Conservation (phyloP, 1,284 basidiomycete genomes). For the Heterobasidion occidentale region DNA sequence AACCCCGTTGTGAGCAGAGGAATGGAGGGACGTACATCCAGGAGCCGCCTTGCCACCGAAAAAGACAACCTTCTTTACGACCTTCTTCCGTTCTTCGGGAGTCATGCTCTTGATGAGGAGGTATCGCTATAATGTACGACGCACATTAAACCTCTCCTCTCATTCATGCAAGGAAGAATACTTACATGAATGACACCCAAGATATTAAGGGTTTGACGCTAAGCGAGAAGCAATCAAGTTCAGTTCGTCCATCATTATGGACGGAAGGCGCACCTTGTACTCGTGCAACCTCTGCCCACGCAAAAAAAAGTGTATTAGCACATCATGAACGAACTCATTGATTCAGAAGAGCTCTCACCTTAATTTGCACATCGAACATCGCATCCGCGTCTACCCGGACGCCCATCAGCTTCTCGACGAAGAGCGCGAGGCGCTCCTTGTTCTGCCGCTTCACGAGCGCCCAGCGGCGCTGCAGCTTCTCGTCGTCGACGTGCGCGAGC, state of each 20-base stretch:
- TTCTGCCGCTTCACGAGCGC: slow-evolving; percentile 79
- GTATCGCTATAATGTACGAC: slow-evolving; percentile 53
- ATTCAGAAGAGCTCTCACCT: slow-evolving; percentile 36
- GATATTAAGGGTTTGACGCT: slow-evolving; percentile 83
- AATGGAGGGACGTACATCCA: slow-evolving; percentile 45
- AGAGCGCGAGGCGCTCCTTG: slow-evolving; percentile 76
- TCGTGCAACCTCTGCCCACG: slow-evolving; percentile 62
- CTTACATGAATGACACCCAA: slow-evolving; percentile 79
- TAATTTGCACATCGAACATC: slow-evolving; percentile 90
- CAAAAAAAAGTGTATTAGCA: slow-evolving; percentile 2
- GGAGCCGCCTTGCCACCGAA: slow-evolving; percentile 88
- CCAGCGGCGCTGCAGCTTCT: slow-evolving; percentile 73
- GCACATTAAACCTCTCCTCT: slow-evolving; percentile 4
- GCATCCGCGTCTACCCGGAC: slow-evolving; percentile 70
- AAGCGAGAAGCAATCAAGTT: neutral
- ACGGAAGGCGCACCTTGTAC: slow-evolving; percentile 57
- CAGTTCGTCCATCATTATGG: neutral
- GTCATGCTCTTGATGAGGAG: slow-evolving; percentile 73
- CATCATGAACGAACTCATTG: neutral
- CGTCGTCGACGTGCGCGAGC: slow-evolving; percentile 60
- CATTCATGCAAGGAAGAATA: slow-evolving; percentile 1
- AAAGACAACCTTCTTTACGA: slow-evolving; percentile 76
- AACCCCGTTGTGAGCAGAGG: neutral
- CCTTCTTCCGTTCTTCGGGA: slow-evolving; percentile 72
- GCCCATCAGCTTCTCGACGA: slow-evolving; percentile 72